A percentile compares a stretch with the other conserved stretches of the same genome.
Conservation (phyloP, 805 yeast genomes). For the Kazachstania taianensis region DNA sequence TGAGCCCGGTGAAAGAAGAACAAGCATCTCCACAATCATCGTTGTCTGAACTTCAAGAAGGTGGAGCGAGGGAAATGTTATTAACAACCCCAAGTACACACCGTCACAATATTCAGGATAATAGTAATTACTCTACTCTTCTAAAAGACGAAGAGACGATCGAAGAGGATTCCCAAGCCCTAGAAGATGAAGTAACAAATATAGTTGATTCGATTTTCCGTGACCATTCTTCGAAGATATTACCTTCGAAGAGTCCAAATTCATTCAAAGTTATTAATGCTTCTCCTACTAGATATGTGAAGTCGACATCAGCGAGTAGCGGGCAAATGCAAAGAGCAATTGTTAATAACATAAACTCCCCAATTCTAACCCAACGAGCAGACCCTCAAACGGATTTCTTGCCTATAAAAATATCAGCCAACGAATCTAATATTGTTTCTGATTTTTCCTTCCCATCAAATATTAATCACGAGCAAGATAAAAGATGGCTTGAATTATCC, state of each 20-base stretch:
- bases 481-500: constrained; percentile 15
- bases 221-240: background rate
- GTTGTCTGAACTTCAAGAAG: too few relatives aligned
- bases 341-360: background rate
- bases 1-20: background rate
- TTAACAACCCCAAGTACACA: background rate
- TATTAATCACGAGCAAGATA: constrained; percentile 9
- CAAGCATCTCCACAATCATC: too few relatives aligned
- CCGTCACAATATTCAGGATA: background rate
- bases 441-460: constrained; percentile 16
- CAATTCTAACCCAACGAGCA: background rate
- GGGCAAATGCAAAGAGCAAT: background rate
- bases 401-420: background rate
- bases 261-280: constrained; percentile 3
- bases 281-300: constrained; percentile 3
- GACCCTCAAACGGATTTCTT: background rate
- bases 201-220: constrained; percentile 4
- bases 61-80: too few relatives aligned
- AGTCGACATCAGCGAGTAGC: background rate
- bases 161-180: background rate
- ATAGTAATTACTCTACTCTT: background rate
- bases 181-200: constrained; percentile 1
- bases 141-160: background rate
- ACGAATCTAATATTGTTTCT: constrained; percentile 8
- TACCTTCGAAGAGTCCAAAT: background rate